phyloP scores from a whole-genome alignment of 139 green algal genomes.

The Astrephomene gubernaculifera region DNA sequence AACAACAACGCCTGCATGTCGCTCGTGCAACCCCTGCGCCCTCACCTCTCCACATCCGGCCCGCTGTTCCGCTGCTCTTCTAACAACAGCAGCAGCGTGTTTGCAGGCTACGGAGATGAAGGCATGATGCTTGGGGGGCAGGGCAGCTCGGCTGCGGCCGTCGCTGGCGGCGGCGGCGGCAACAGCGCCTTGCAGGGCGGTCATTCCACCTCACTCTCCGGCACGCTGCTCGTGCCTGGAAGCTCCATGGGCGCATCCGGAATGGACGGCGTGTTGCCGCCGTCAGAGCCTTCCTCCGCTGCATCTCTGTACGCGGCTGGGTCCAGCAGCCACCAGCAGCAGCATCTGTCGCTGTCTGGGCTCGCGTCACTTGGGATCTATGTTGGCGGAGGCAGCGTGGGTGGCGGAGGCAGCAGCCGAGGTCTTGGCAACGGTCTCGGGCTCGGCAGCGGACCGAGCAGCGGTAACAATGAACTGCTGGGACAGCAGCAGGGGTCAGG shows the following conservation, averaged over 20 bases:
- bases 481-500: too few relatives aligned
- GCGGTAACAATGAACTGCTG: too few relatives aligned
- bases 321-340: neutral
- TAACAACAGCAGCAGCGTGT: neutral
- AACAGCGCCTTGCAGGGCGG: neutral
- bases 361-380: conserved; percentile 1
- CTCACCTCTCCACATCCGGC: neutral
- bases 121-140: neutral
- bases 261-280: neutral
- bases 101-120: neutral
- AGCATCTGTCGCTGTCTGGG: conserved; percentile 11
- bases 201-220: neutral
- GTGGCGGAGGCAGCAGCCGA: too few relatives aligned
- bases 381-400: neutral
- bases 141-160: neutral
- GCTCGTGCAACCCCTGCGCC: neutral
- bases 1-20: neutral
- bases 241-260: neutral
- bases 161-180: neutral
- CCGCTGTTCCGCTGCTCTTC: conserved; percentile 5
- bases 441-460: conserved; percentile 1
- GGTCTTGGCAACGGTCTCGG: too few relatives aligned
- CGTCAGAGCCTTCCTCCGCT: neutral
- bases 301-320: neutral
- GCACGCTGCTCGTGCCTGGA: neutral